Evolutionary conservation across 2,329 filamentous ascomycete genomes (phyloP).

Genomic region (Tolypocladium paradoxum): DNA sequence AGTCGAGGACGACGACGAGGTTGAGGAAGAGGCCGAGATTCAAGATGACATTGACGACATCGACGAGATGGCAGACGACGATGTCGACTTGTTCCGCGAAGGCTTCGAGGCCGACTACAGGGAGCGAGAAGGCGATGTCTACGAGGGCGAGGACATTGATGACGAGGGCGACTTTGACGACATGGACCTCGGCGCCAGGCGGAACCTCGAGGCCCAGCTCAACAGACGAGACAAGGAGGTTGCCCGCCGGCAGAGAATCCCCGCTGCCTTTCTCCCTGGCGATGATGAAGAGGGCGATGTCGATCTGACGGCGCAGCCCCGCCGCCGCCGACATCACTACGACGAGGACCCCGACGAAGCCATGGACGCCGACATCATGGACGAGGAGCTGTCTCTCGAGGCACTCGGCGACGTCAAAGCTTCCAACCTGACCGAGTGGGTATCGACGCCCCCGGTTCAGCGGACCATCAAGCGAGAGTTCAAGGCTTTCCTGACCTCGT

Average conservation of each 20-base stretch:
- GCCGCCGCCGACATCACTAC: conserved; percentile 78
- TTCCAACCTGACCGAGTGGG: conserved; percentile 88
- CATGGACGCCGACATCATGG: conserved; percentile 88
- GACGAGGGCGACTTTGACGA: conserved; percentile 67
- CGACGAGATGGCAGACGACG: conserved; percentile 73
- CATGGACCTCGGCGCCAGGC: conserved; percentile 54
- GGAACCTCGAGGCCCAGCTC: conserved; percentile 62
- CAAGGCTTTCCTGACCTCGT: conserved; percentile 93
- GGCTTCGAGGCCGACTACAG: conserved; percentile 64
- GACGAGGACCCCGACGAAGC: conserved; percentile 91
- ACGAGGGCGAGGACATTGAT: conserved; percentile 63
- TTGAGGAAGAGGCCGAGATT: conserved; percentile 59
- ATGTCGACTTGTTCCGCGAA: conserved; percentile 66
- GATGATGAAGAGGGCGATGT: conserved; percentile 79
- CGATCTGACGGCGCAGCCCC: conserved; percentile 76
- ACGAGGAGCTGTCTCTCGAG: conserved; percentile 87
- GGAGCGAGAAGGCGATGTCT: conserved; percentile 55
- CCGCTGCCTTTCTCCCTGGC: conserved; percentile 62
- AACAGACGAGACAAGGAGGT: conserved; percentile 66
- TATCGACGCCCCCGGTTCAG: conserved; percentile 80
- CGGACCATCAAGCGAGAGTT: conserved; percentile 93
- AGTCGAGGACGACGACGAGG: conserved; percentile 59
- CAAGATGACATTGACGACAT: conserved; percentile 67
- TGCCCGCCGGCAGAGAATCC: conserved; percentile 54
- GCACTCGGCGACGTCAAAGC: conserved; percentile 89